Conservation (phyloP, 495 filamentous ascomycete genomes). For the Lophiostoma macrostomum region DNA sequence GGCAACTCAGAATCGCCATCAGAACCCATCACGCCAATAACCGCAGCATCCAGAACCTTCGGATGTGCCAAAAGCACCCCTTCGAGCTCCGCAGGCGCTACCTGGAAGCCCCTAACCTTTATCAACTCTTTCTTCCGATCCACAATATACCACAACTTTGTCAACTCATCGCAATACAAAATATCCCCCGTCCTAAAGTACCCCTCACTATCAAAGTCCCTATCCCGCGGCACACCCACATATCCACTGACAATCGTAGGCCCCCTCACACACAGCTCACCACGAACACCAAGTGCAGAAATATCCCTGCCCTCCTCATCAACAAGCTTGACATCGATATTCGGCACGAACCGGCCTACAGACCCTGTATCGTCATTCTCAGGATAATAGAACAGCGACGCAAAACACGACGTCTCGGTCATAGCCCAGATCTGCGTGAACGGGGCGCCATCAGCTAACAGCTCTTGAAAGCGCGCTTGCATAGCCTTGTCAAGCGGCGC, state of each 20-base stretch:
- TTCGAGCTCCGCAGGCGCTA: constrained; percentile 26
- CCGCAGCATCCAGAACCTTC: constrained; percentile 15
- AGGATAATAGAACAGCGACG: constrained; percentile 19
- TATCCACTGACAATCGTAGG: constrained; percentile 6
- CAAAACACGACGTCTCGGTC: constrained; percentile 27
- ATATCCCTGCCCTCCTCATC: constrained; percentile 25
- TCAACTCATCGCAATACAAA: constrained; percentile 6
- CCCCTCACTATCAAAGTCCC: constrained; percentile 8
- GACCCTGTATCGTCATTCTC: constrained; percentile 34
- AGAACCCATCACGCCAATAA: constrained; percentile 7
- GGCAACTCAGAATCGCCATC: constrained; percentile 8
- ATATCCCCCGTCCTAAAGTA: constrained; percentile 17
- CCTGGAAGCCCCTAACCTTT: constrained; percentile 29
- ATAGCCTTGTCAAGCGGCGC: constrained; percentile 53
- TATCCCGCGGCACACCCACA: not conserved
- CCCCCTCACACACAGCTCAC: constrained; percentile 18
- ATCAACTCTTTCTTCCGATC: constrained; percentile 29
- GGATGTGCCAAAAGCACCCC: constrained; percentile 14
- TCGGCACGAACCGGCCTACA: constrained; percentile 35
- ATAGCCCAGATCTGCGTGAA: constrained; percentile 34
- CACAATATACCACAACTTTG: constrained; percentile 20
- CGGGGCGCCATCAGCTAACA: constrained; percentile 9
- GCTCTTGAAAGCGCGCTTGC: constrained; percentile 39
- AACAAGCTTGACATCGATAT: constrained; percentile 30
- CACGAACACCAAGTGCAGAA: constrained; percentile 16